Base-by-base conservation (phyloP, 495 filamentous ascomycete species). In the Aspergillus wentii region DNA sequence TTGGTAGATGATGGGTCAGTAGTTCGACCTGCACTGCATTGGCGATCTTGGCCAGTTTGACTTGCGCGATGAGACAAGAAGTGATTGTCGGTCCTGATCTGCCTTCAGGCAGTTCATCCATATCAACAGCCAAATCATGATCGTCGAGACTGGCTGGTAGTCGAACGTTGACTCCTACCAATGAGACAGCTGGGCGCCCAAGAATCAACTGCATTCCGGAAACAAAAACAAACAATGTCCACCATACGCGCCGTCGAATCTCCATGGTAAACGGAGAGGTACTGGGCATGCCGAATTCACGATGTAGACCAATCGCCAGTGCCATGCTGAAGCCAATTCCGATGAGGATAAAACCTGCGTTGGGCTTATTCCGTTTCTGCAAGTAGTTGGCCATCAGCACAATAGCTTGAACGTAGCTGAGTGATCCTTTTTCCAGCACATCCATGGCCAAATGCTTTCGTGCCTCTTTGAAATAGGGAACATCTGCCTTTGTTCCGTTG, bases 241-340 rank as follows among this genome's bases (percentile, higher is more conserved):
- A 66, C 62, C 62, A 66, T 9, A 61, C 52, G 9, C 62, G 56
- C 14, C 62, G 61, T 13, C 62, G 56, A 19, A 59, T 56, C 33
- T 66, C 62, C 50, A 54, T 54, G 3, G 44, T 52, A 17, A 52
- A 52, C 0, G 49, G 44, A 5, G 49, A 52, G 5, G 49, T 52
- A 20, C 49, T 52, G 7, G 49, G 49, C 44, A 48, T 52, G 18
- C 44, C 44, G 16, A 52, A 52, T 30, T 52, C 49, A 4, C 49
- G 44, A 18, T 52, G 44, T 31, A 52, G 26, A 1, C 48, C 48
- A 18, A 52, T 52, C 1, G 48, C 48, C 2, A 52, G 40, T 4
- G 48, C 48, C 48, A 52, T 52, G 30, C 48, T 52, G 11, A 43
- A 52, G 3, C 49, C 49, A 14, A 52, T 52, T 9, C 49, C 49